Conservation (phyloP, 1,139 yeast genomes). For the Diutina catenulata region DNA sequence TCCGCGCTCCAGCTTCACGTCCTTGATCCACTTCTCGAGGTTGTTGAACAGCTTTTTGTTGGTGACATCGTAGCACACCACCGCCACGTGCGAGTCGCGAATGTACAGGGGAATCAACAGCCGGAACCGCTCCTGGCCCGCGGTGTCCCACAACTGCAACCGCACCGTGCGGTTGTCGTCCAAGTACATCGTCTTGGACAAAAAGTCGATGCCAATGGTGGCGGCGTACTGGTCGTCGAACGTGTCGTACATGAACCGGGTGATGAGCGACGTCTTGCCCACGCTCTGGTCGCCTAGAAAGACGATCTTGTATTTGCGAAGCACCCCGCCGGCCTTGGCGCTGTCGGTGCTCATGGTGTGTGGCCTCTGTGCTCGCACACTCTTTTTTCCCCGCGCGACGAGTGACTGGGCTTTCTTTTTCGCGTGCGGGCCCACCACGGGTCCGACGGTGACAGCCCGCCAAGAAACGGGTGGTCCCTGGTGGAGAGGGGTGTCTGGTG, state of each 20-base stretch:
- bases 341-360: background rate
- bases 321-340: slow-evolving; percentile 6
- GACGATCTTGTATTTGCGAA: slow-evolving; percentile 79
- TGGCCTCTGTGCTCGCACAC: too few relatives aligned
- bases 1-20: slow-evolving; percentile 67
- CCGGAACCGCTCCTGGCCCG: slow-evolving; percentile 12
- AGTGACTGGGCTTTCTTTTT: too few relatives aligned
- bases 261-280: slow-evolving; percentile 90
- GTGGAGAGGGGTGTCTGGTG: too few relatives aligned
- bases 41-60: slow-evolving; percentile 72
- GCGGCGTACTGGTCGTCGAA: slow-evolving; percentile 94
- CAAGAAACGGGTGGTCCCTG: too few relatives aligned
- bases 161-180: slow-evolving; percentile 46
- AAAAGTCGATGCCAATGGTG: slow-evolving; percentile 91
- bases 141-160: slow-evolving; percentile 21
- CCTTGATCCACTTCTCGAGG: slow-evolving; percentile 40
- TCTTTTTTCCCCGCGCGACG: too few relatives aligned
- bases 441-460: too few relatives aligned
- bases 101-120: slow-evolving; percentile 62
- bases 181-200: slow-evolving; percentile 62
- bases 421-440: too few relatives aligned
- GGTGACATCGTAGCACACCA: slow-evolving; percentile 88
- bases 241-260: slow-evolving; percentile 97
- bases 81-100: slow-evolving; percentile 94
- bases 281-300: slow-evolving; percentile 97